Conservation (phyloP, 257 asterid species). For the Rubia yunnanensis region DNA sequence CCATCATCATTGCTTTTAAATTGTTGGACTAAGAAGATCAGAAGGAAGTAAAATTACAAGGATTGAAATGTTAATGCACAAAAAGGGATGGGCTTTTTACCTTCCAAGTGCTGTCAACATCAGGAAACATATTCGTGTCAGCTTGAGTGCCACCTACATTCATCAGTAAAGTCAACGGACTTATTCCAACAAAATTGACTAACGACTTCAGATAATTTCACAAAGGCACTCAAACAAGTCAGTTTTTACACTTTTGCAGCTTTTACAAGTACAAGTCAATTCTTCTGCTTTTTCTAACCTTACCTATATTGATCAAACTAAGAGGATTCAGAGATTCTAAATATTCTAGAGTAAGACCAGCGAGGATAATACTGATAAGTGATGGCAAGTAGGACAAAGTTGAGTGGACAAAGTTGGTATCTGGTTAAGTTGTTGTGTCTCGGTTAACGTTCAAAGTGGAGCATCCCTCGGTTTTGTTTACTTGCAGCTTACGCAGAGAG, state of each 20-base stretch:
- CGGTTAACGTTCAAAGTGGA: too few relatives aligned
- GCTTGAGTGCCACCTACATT: constrained; percentile 54
- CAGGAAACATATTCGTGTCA: constrained; percentile 74
- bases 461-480: too few relatives aligned
- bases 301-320: not conserved
- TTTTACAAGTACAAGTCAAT: not conserved
- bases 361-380: too few relatives aligned
- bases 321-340: not conserved
- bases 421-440: too few relatives aligned
- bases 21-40: not conserved
- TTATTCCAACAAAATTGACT: constrained; percentile 3
- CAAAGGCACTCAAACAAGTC: not conserved
- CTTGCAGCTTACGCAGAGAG: too few relatives aligned
- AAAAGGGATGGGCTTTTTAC: constrained; percentile 2
- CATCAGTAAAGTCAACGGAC: not conserved
- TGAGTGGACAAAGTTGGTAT: too few relatives aligned
- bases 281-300: not conserved
- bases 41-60: not conserved
- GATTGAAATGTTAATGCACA: not conserved
- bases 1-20: not conserved
- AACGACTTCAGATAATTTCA: not conserved
- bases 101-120: constrained; percentile 88
- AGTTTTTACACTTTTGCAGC: not conserved
- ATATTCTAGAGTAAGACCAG: too few relatives aligned
- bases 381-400: too few relatives aligned